phyloP scores from a whole-genome alignment of 495 filamentous ascomycete genomes.

The Hyaloscypha hepaticicola region DNA sequence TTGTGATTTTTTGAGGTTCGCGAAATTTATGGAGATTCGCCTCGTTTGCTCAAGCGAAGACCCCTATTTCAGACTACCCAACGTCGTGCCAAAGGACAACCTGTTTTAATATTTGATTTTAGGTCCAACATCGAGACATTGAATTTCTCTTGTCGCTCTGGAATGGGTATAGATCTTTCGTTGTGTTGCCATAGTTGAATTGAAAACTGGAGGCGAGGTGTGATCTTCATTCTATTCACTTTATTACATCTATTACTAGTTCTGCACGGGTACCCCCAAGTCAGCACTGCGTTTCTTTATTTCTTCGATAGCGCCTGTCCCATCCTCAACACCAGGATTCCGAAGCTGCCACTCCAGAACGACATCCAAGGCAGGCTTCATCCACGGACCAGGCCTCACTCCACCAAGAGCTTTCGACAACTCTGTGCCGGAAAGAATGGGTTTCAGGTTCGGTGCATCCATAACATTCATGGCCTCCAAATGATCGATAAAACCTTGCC shows the following conservation, averaged over 20 bases:
- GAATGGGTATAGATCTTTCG: not conserved
- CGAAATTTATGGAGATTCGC: not conserved
- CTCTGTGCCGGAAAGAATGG: slow-evolving; percentile 63
- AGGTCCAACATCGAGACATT: no score
- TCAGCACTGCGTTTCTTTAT: slow-evolving; percentile 54
- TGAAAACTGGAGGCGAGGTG: not conserved
- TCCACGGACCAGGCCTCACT: slow-evolving; percentile 70
- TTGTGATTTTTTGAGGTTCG: slow-evolving; percentile 4
- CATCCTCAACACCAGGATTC: slow-evolving; percentile 63
- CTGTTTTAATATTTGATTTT: no score
- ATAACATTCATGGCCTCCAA: slow-evolving; percentile 50
- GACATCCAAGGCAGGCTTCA: slow-evolving; percentile 66
- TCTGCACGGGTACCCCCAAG: slow-evolving; percentile 45
- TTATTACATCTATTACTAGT: not conserved
- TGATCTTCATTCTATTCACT: not conserved
- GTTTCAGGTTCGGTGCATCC: slow-evolving; percentile 52
- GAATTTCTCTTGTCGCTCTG: no score
- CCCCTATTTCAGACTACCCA: no score
- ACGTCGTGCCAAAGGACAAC: no score
- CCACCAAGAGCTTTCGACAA: slow-evolving; percentile 59
- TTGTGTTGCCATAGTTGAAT: not conserved
- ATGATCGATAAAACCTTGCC: slow-evolving; percentile 56
- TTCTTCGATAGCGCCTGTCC: slow-evolving; percentile 61
- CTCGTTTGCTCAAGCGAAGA: not conserved
- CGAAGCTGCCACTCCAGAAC: slow-evolving; percentile 83